Evolutionary conservation across 345 rosid species (phyloP).

Genomic region (Ailanthus altissimus): DNA sequence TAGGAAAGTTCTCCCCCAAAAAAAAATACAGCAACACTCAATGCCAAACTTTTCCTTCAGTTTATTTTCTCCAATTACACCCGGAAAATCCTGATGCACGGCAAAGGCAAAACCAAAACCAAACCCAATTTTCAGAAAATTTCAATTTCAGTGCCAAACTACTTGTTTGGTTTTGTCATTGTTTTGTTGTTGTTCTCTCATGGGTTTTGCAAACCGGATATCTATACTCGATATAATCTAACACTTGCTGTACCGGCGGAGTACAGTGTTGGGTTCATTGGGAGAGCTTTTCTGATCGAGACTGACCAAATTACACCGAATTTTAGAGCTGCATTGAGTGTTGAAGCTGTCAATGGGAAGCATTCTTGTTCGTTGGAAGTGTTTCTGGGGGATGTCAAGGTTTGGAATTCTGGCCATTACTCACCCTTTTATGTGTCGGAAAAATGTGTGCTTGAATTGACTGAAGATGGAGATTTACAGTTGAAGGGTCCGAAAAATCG

Average conservation of each 20-base stretch:
- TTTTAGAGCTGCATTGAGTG: slow-evolving; percentile 67
- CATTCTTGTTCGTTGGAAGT: slow-evolving; percentile 72
- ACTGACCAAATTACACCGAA: slow-evolving; percentile 37
- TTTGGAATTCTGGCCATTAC: slow-evolving; percentile 92
- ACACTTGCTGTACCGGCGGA: slow-evolving; percentile 55
- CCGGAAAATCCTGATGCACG: slow-evolving; percentile 17
- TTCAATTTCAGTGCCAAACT: not conserved
- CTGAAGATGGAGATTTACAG: slow-evolving; percentile 69
- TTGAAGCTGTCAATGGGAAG: slow-evolving; percentile 51
- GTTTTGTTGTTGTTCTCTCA: slow-evolving; percentile 16
- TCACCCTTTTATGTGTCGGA: slow-evolving; percentile 50
- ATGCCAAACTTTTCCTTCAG: slow-evolving; percentile 30
- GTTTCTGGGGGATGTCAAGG: slow-evolving; percentile 76
- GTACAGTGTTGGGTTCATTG: slow-evolving; percentile 50
- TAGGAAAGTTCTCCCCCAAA: slow-evolving; percentile 14
- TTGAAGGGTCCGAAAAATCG: slow-evolving; percentile 51
- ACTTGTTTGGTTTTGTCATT: slow-evolving; percentile 27
- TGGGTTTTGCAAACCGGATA: slow-evolving; percentile 49
- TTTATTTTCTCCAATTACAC: slow-evolving; percentile 20
- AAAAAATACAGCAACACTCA: slow-evolving; percentile 11
- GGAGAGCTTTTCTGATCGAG: slow-evolving; percentile 72
- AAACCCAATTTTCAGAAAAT: not conserved
- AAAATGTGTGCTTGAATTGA: slow-evolving; percentile 62
- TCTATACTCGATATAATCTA: slow-evolving; percentile 48
- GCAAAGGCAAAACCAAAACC: not conserved